Evolutionary conservation across 345 rosid species (phyloP), one percentile per base, ranked within the genome.

Genomic region (Excoecaria cochinchinensis): DNA sequence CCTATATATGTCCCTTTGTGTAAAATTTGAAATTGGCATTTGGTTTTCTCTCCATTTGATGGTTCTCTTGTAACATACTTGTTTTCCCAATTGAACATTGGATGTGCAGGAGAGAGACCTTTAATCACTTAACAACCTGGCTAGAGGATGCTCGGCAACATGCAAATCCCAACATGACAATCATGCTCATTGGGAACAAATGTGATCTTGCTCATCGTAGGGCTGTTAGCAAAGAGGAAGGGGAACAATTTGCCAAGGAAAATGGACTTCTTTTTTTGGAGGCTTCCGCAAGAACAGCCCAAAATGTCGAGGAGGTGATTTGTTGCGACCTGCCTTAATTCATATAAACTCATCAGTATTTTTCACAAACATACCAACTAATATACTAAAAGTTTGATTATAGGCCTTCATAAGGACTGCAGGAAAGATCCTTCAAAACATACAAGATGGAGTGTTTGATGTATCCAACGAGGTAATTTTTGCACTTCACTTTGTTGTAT

Each of bases 261-360:
- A 86, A 95, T 55, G 97, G 97, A 25, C 93, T 95, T 48, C 64
- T 95, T 47, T 94, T 94, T 80, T 72, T 92, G 87, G 99, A 94
- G 85, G 97, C 99, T 67, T 95, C 99, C 74, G 99, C 99, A 14
- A 91, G 97, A 89, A 92, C 99, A 66, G 97, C 97, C 77, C 99
- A 89, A 79, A 94, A 92, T 83, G 99, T 92, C 36, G 99, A 94
- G 78, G 97, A 95, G 95, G 99, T 92, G 56, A 88, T 58, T 6
- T 66, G 10, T 21, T 25, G 8, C 4, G 53, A 64, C 36, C 61
- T 59, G 21, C 21, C 69, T 50, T 7, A 0, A 24, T 55, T 51
- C 19, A 42, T 66, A 39, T 11, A n/a, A 59, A 59, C 24, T 22
- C 63, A 22, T 59, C 63, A 10, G 13, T 9, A 22, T 58, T 11